Percentiles rank a stretch among this genome's conserved stretches.
phyloP scores from a whole-genome alignment of 371 early-diverging fungal species.

The Nematocida displodere region DNA sequence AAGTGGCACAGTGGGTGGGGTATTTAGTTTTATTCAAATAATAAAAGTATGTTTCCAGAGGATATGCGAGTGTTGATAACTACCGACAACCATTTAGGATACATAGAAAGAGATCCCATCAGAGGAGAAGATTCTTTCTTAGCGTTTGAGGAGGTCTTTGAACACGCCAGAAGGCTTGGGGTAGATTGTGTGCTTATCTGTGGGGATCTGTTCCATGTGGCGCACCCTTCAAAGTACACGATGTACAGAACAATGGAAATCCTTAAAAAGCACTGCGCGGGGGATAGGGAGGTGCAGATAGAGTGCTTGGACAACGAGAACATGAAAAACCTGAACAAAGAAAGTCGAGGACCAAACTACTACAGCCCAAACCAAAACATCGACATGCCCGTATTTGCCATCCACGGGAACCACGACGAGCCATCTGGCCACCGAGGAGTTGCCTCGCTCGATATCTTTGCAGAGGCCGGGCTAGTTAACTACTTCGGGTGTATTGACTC shows the following conservation, averaged over 20 bases:
- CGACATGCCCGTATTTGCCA: slow-evolving; percentile 80
- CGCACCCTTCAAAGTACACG: slow-evolving; percentile 78
- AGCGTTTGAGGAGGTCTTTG: slow-evolving; percentile 84
- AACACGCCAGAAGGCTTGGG: slow-evolving; percentile 68
- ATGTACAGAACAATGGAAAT: slow-evolving; percentile 72
- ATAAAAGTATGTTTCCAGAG: background rate
- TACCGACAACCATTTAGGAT: slow-evolving; percentile 93
- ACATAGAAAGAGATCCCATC: slow-evolving; percentile 81
- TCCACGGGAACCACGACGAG: slow-evolving; percentile 99
- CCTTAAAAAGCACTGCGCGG: slow-evolving; percentile 75
- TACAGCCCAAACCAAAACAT: slow-evolving; percentile 79
- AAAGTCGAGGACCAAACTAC: slow-evolving; percentile 70
- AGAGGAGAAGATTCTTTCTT: slow-evolving; percentile 80
- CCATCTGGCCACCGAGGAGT: slow-evolving; percentile 73
- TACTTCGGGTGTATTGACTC: slow-evolving; percentile 79
- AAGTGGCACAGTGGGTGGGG: no score
- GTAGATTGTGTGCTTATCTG: slow-evolving; percentile 75
- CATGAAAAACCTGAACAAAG: slow-evolving; percentile 57
- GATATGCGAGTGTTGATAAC: slow-evolving; percentile 54
- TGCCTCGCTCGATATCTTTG: slow-evolving; percentile 77
- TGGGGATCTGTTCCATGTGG: slow-evolving; percentile 95
- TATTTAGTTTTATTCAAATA: background rate
- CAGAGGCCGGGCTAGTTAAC: slow-evolving; percentile 76
- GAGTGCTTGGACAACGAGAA: slow-evolving; percentile 65
- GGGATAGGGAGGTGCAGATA: slow-evolving; percentile 68